phyloP scores from a whole-genome alignment of 106 monocot genomes.

The Narthecium ossifragum region DNA sequence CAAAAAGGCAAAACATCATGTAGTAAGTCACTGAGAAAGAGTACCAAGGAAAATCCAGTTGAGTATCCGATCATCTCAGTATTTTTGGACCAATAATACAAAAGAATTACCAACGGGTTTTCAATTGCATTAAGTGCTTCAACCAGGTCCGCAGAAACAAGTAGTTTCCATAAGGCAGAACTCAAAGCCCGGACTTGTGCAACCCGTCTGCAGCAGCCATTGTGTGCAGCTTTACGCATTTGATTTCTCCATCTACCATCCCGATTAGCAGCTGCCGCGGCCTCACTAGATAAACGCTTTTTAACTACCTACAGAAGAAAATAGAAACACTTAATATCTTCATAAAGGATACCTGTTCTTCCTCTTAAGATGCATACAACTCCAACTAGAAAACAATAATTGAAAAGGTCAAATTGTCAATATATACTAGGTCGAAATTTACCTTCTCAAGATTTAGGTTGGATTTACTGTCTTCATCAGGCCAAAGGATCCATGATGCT shows the following conservation, averaged over 20 bases:
- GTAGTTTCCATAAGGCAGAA: conserved; percentile 66
- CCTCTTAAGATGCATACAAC: too few species aligned
- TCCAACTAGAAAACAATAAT: too few species aligned
- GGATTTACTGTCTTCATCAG: conserved; percentile 92
- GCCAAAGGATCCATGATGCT: conserved; percentile 85
- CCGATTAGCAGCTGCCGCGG: conserved; percentile 61
- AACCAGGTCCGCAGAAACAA: conserved; percentile 66
- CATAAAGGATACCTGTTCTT: too few species aligned
- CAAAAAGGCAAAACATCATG: neutral
- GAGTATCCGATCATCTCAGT: too few species aligned
- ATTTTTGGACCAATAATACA: neutral
- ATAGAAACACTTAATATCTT: too few species aligned
- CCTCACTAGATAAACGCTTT: conserved; percentile 62
- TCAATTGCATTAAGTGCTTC: conserved; percentile 56
- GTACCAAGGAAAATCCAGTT: neutral
- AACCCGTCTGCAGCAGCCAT: conserved; percentile 93
- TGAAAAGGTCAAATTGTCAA: neutral
- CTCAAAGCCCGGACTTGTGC: conserved; percentile 69
- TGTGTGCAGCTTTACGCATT: conserved; percentile 87
- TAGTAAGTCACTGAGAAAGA: neutral
- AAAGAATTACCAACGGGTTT: conserved; percentile 60
- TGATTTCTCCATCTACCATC: conserved; percentile 94
- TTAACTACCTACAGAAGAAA: conserved; percentile 55
- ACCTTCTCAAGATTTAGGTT: conserved; percentile 89
- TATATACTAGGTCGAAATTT: neutral